These are phyloP conservation scores for Candida buenavistaensis DNA, from an alignment of 1,139 yeast genomes.

Conservation along the genomic window DNA sequence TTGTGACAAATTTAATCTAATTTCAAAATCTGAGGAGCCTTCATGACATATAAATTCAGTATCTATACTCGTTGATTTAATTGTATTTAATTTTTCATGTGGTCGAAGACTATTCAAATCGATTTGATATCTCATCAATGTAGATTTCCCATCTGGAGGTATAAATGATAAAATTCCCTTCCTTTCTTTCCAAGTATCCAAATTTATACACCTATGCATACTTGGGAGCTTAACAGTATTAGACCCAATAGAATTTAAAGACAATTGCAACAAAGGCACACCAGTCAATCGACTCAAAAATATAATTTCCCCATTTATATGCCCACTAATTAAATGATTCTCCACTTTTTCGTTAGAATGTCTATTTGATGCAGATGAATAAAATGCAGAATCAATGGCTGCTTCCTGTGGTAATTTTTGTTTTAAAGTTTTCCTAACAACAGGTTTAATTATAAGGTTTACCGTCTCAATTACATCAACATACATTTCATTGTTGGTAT, in stretches of 20 bases:
- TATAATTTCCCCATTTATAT: conserved; percentile 64
- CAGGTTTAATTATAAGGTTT: conserved; percentile 42
- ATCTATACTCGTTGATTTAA: conserved; percentile 63
- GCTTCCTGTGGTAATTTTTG: background rate
- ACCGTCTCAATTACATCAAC: conserved; percentile 72
- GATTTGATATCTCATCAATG: conserved; percentile 63
- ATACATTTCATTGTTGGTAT: conserved; percentile 77
- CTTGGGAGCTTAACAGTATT: conserved; percentile 46
- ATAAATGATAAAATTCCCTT: conserved; percentile 58
- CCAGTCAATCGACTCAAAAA: conserved; percentile 75
- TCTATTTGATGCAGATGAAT: conserved; percentile 24
- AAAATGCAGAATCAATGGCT: conserved; percentile 37
- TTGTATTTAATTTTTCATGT: conserved; percentile 22
- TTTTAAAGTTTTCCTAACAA: conserved; percentile 10
- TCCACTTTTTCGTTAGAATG: conserved; percentile 18
- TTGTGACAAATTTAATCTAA: conserved; percentile 55
- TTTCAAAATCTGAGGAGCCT: conserved; percentile 71
- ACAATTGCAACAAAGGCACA: conserved; percentile 65
- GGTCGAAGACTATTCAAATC: conserved; percentile 36
- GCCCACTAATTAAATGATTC: conserved; percentile 50
- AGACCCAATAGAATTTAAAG: conserved; percentile 45
- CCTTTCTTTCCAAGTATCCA: conserved; percentile 41
- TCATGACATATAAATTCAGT: conserved; percentile 62
- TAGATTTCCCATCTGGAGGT: conserved; percentile 86
- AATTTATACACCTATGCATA: conserved; percentile 60